phyloP scores from a whole-genome alignment of 768 basidiomycete genomes.

The Hebeloma cylindrosporum region DNA sequence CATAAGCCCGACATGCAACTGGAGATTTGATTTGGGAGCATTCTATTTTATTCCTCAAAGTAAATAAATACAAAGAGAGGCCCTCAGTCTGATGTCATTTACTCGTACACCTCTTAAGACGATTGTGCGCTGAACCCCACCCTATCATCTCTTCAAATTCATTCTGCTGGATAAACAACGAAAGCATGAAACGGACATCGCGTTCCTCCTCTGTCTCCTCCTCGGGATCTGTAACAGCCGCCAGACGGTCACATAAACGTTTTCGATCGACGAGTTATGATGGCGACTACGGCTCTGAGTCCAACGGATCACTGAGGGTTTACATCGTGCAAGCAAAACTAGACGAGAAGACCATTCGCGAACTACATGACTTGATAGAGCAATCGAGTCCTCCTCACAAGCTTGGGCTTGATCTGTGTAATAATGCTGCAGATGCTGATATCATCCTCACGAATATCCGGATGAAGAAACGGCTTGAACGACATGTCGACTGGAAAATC shows the following conservation, averaged over 20 bases:
- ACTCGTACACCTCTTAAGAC: too few species aligned
- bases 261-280: constrained; percentile 4
- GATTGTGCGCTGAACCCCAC: too few species aligned
- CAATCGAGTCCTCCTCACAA: background rate
- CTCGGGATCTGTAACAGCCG: background rate
- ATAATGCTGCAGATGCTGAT: constrained; percentile 50
- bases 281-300: background rate
- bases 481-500: constrained; percentile 64
- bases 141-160: background rate
- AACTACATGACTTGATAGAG: constrained; percentile 39
- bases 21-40: too few species aligned
- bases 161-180: background rate
- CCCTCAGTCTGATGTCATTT: too few species aligned
- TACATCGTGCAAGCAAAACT: constrained; percentile 42
- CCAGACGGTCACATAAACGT: constrained; percentile 9
- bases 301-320: constrained; percentile 23
- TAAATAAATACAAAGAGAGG: too few species aligned
- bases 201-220: background rate
- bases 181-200: constrained; percentile 7
- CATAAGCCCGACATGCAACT: too few species aligned
- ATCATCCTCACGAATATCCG: constrained; percentile 64
- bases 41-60: too few species aligned
- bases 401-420: constrained; percentile 30
- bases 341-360: constrained; percentile 29
- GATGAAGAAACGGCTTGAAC: constrained; percentile 68